Conservation (phyloP, 352 stramenopile species). For the Globisporangium iwayamae region DNA sequence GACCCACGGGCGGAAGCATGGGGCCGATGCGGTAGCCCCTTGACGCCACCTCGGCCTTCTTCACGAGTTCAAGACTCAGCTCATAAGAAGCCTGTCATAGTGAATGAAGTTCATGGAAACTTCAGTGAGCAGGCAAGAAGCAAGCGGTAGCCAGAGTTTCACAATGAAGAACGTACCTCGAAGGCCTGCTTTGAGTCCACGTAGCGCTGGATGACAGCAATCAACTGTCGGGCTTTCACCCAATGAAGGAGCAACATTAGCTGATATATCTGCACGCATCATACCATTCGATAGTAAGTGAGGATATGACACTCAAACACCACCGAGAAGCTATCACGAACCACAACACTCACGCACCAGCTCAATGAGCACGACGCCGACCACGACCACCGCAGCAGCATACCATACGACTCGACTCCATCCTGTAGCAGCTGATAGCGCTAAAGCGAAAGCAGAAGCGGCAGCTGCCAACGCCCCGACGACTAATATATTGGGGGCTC, state of each 20-base stretch:
- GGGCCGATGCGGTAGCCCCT: slow-evolving; percentile 47
- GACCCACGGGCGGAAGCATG: slow-evolving; percentile 46
- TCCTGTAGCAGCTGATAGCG: background rate
- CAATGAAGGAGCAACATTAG: slow-evolving; percentile 4
- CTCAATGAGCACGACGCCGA: slow-evolving; percentile 1
- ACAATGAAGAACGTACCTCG: slow-evolving; percentile 6
- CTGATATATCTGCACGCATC: slow-evolving; percentile 10
- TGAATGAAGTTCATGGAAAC: background rate
- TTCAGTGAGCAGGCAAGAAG: background rate
- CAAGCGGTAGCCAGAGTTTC: background rate
- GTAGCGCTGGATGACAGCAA: background rate
- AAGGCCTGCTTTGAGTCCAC: background rate
- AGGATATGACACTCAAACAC: background rate
- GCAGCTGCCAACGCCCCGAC: background rate
- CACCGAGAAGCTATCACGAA: background rate
- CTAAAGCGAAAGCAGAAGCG: background rate
- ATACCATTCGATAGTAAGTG: background rate
- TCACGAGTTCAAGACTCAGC: slow-evolving; percentile 39
- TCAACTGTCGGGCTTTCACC: background rate
- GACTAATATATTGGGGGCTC: too few species aligned
- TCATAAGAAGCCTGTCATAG: slow-evolving; percentile 23
- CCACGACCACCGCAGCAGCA: background rate
- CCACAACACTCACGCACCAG: background rate
- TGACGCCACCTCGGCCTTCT: slow-evolving; percentile 53
- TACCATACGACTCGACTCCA: background rate